Base-by-base conservation (phyloP, 1,284 basidiomycete genomes). In the Pisolithus thermaeus region DNA sequence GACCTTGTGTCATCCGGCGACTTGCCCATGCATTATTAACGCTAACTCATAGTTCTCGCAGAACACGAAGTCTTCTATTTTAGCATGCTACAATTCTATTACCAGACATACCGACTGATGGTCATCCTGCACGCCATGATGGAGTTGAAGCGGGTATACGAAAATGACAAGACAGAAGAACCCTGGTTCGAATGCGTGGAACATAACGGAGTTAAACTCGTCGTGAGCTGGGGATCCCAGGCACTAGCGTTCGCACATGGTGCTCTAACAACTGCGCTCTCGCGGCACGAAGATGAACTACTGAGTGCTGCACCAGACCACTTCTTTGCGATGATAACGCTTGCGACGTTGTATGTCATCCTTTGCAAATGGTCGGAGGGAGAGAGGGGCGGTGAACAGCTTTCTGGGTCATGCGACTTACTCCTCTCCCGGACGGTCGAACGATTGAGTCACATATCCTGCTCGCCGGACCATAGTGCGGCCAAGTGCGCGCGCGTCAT, bases 401-500 rank as follows among this genome's bases (percentile, higher is more conserved):
- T 76, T 35, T 65, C 68, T 4, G 73, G 73, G 7, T 65, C 66
- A 16, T 71, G 66, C 37, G 73, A 73, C 46, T 54, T 62, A 8
- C 62, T 77, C 36, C 57, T 77, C 50, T 53, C 56, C 6, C 68
- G 61, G 53, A 63, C 60, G 3, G 61, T 73, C 11, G 68, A 70
- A 46, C 64, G 62, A 39, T 53, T 76, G 36, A 59, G 52, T 1
- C 56, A 62, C 23, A 56, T 73, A 18, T 65, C 73, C 7, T 63
- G 67, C 48, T 64, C 70, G 3, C 61, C 66, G 1, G 72, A 77
- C 46, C 75, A 76, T 54, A 58, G 63, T 4, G 62, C 74, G 2
- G 71, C 69, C 35, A 73, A 66, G 47, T 73, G 72, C 40, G 74
- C 73, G 18, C 68, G 68, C 30, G 50, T 76, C 7, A 69, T 76